Evolutionary conservation across 495 filamentous ascomycete genomes (phyloP).

Genomic region (Hypomontagnella submonticulosa): DNA sequence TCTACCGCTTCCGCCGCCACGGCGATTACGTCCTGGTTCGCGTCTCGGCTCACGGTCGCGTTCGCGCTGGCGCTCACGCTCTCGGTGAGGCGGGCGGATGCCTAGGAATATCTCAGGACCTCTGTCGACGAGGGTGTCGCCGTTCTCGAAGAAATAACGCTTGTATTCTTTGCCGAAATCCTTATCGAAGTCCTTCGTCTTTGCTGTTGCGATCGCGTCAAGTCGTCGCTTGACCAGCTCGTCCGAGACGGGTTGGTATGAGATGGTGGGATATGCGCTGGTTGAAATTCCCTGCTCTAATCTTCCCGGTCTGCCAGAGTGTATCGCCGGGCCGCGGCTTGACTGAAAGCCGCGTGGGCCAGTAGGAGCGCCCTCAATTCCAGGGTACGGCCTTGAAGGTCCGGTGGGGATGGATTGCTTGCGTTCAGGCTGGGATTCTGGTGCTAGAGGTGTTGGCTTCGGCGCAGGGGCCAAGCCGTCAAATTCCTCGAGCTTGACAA

Average conservation of each 20-base stretch:
- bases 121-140: slow-evolving; percentile 74
- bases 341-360: slow-evolving; percentile 50
- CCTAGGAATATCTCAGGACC: slow-evolving; percentile 75
- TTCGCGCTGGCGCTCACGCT: slow-evolving; percentile 43
- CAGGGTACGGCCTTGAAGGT: slow-evolving; percentile 50
- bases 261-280: slow-evolving; percentile 49
- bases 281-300: slow-evolving; percentile 42
- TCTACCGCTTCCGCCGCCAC: slow-evolving; percentile 25
- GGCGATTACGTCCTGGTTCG: slow-evolving; percentile 30
- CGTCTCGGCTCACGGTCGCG: slow-evolving; percentile 4
- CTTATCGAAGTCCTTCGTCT: slow-evolving; percentile 58
- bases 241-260: slow-evolving; percentile 60
- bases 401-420: slow-evolving; percentile 52
- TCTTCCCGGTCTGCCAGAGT: slow-evolving; percentile 24
- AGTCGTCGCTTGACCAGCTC: slow-evolving; percentile 71
- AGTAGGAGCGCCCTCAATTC: slow-evolving; percentile 56
- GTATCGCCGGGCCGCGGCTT: slow-evolving; percentile 26
- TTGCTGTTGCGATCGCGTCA: slow-evolving; percentile 67
- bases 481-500: slow-evolving; percentile 62
- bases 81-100: slow-evolving; percentile 62
- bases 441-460: slow-evolving; percentile 27
- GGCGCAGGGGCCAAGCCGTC: slow-evolving; percentile 39
- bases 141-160: slow-evolving; percentile 82
- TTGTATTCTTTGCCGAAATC: slow-evolving; percentile 72
- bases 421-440: slow-evolving; percentile 38